Evolutionary conservation across 129 eudicot species (phyloP), one percentile per base, ranked within the genome.

Genomic region (Erigeron canadensis): DNA sequence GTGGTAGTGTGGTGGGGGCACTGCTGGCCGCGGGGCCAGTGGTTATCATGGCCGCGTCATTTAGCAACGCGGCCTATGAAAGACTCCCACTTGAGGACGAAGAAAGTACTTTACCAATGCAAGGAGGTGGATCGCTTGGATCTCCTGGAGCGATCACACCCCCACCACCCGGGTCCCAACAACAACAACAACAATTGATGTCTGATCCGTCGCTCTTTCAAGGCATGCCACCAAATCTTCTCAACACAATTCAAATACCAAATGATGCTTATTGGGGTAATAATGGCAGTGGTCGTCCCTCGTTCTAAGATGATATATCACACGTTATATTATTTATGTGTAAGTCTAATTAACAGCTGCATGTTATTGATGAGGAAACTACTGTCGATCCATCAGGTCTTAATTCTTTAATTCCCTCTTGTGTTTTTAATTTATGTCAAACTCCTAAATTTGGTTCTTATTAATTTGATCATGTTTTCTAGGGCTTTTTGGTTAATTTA

Each of bases 31-130:
- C 91, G 0, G 96, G 96, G 1, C 90, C 96, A 0, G 94, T 90
- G 50, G 89, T 90, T 1, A 83, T 90, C 16, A 87, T 90, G 93
- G 96, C 89, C 0, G 96, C 96, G 4, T 86, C 96, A 2, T 90
- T 90, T 44, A 87, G 94, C 63, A 90, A 90, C 57, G 94, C 96
- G 0, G 95, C 90, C 1, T 90, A 90, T 37, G 96, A 90, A 63
- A 83, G 91, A 74, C 86, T 90, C 7, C 96, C 96, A 0, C 79
- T 90, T 4, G 96, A 87, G 21, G 91, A 86, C 44, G 93, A 89
- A 8, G 93, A 83, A n/a, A 63, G 64, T 41, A 65, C 70, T 6
- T 16, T 79, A 19, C 86, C 75, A 15, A 70, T 84, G 56, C 96
- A 74, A 57, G 91, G 87, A 57, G 91, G 87, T 0, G 86, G 87